phyloP scores from a whole-genome alignment of 2,329 filamentous ascomycete genomes.

The Malbranchea zuffiana region DNA sequence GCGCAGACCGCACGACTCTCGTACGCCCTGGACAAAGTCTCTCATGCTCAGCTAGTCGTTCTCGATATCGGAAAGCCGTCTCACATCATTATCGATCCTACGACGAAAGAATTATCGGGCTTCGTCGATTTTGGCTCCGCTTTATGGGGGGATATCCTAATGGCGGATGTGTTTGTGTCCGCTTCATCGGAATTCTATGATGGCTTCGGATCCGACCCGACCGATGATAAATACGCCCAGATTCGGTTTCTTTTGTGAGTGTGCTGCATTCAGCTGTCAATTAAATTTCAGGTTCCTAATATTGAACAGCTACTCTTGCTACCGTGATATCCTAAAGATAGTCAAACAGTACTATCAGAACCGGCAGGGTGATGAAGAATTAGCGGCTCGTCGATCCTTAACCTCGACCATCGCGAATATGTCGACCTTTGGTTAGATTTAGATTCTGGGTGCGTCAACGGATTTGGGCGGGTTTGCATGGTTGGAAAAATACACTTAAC shows the following conservation, averaged over 20 bases:
- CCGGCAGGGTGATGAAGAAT: conserved; percentile 26
- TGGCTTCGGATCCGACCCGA: conserved; percentile 24
- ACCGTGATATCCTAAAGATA: conserved; percentile 28
- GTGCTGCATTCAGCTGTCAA: not conserved
- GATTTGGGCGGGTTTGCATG: too few species aligned
- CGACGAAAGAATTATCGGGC: conserved; percentile 39
- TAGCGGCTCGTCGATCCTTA: conserved; percentile 28
- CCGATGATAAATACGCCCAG: conserved; percentile 19
- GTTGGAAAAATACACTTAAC: too few species aligned
- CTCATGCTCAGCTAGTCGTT: conserved; percentile 41
- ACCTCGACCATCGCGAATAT: conserved; percentile 25
- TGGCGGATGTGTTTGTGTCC: conserved; percentile 41
- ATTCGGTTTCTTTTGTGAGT: conserved; percentile 29
- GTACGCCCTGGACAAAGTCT: conserved; percentile 40
- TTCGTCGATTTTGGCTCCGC: conserved; percentile 44
- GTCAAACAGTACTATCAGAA: conserved; percentile 32
- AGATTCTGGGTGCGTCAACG: too few species aligned
- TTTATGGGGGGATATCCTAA: conserved; percentile 47
- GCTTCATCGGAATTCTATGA: conserved; percentile 27
- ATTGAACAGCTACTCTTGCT: conserved; percentile 29
- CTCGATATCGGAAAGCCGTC: conserved; percentile 39
- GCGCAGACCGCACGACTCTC: conserved; percentile 38
- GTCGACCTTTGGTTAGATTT: too few species aligned
- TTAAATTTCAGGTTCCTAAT: not conserved
- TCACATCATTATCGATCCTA: conserved; percentile 43